These are phyloP conservation scores for Trichoderma sp. DNA, from an alignment of 2,329 filamentous ascomycete genomes.

Conservation along the genomic window DNA sequence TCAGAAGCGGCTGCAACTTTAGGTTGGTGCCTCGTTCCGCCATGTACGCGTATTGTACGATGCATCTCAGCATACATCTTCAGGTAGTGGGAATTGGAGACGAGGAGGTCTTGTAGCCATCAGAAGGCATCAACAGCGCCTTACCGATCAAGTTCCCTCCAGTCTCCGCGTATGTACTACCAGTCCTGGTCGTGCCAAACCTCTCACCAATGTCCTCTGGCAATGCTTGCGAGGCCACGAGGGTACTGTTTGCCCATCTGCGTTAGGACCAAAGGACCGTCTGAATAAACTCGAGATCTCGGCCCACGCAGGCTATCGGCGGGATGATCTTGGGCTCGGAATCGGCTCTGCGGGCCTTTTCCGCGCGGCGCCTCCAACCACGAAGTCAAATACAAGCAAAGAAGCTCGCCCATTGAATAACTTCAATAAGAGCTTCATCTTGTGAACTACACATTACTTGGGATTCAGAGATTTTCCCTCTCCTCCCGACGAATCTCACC, in stretches of 20 bases:
- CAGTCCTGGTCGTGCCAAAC: too few species aligned
- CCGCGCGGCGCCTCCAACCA: conserved; percentile 2
- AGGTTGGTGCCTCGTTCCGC: too few species aligned
- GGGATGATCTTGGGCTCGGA: conserved; percentile 11
- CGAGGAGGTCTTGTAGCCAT: too few species aligned
- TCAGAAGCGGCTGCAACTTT: too few species aligned
- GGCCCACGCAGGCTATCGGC: conserved; percentile 18
- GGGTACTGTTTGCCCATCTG: conserved; percentile 15
- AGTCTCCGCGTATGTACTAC: too few species aligned
- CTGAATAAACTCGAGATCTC: conserved; percentile 3
- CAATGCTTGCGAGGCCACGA: too few species aligned
- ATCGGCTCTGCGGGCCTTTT: conserved; percentile 14
- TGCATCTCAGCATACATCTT: too few species aligned
- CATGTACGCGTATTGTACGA: too few species aligned
- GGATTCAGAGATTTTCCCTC: fast-evolving
- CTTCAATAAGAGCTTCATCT: background rate
- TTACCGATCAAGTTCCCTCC: too few species aligned
- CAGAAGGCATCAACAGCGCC: too few species aligned
- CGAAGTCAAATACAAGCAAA: background rate
- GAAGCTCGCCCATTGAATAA: background rate
- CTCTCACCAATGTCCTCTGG: too few species aligned
- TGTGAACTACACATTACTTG: background rate
- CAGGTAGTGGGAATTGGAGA: too few species aligned
- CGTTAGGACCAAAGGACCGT: background rate
- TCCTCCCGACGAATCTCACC: background rate